A percentile compares a stretch with the other conserved stretches of the same genome.
Evolutionary conservation across 257 asterid genomes (phyloP).

Genomic region (Gentiana macrophylla): DNA sequence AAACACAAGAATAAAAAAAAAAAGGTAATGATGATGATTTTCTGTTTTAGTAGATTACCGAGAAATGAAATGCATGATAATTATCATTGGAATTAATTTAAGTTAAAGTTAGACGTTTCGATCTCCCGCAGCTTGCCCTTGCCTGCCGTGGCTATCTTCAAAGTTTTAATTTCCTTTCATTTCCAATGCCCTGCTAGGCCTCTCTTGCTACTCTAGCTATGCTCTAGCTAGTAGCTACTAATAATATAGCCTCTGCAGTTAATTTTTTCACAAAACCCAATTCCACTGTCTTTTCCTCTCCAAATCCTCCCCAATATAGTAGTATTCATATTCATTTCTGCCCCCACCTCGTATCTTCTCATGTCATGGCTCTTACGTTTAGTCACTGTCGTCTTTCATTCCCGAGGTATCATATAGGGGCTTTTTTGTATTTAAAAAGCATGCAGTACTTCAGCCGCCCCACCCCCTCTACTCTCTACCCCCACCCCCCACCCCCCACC

Average conservation of each 20-base stretch:
- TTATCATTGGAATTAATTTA: background rate
- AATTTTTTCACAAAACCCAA: slow-evolving; percentile 9
- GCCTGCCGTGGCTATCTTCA: slow-evolving; percentile 3
- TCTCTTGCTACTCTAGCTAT: slow-evolving; percentile 36
- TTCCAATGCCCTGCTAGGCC: slow-evolving; percentile 48
- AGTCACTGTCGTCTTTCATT: slow-evolving; percentile 34
- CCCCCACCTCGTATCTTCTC: slow-evolving; percentile 25
- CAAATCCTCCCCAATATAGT: slow-evolving; percentile 15
- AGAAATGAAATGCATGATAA: slow-evolving; percentile 13
- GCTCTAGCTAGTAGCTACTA: too few species aligned
- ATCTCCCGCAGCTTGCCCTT: background rate
- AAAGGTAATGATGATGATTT: background rate
- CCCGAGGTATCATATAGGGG: slow-evolving; percentile 64
- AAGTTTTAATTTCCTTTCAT: slow-evolving; percentile 26
- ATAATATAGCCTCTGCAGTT: slow-evolving; percentile 2
- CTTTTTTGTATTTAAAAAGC: slow-evolving; percentile 34
- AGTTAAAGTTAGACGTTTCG: too few species aligned
- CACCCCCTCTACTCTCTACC: slow-evolving; percentile 17
- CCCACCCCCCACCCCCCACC: slow-evolving; percentile 45
- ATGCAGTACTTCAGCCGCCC: slow-evolving; percentile 50
- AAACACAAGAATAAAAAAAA: background rate
- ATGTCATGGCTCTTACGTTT: slow-evolving; percentile 9
- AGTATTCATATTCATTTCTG: slow-evolving; percentile 1
- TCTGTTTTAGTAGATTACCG: slow-evolving; percentile 9
- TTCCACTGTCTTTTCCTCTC: slow-evolving; percentile 40